Conservation (phyloP, 179 eudicot genomes). For the Nepenthes alata region DNA sequence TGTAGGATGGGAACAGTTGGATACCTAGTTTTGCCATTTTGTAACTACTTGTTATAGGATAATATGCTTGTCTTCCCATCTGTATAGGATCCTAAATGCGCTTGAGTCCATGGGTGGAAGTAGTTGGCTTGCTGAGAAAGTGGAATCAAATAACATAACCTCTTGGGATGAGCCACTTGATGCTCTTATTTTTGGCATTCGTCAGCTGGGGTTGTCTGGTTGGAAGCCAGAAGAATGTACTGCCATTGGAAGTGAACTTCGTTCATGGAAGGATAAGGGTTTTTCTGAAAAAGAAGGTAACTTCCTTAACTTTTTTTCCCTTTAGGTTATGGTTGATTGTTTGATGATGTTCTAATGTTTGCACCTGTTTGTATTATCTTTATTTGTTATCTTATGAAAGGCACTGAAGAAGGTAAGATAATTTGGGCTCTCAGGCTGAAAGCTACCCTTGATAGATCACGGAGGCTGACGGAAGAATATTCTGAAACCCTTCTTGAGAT, state of each 20-base stretch:
- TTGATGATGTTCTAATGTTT: background rate
- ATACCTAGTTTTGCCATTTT: background rate
- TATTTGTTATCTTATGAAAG: slow-evolving; percentile 26
- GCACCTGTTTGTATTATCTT: slow-evolving; percentile 5
- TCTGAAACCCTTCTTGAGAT: slow-evolving; percentile 80
- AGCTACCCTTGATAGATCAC: slow-evolving; percentile 89
- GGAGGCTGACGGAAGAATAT: slow-evolving; percentile 84
- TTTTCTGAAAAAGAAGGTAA: slow-evolving; percentile 68
- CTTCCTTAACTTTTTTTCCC: background rate
- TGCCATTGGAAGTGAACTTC: slow-evolving; percentile 65
- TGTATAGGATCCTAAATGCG: slow-evolving; percentile 60
- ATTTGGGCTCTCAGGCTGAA: slow-evolving; percentile 90
- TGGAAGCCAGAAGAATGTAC: slow-evolving; percentile 76
- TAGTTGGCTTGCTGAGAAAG: slow-evolving; percentile 50
- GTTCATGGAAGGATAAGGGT: slow-evolving; percentile 71
- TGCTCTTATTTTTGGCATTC: slow-evolving; percentile 55
- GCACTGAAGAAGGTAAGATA: slow-evolving; percentile 72
- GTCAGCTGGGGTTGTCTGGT: slow-evolving; percentile 75
- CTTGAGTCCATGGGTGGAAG: slow-evolving; percentile 79
- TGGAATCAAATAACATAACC: slow-evolving; percentile 36
- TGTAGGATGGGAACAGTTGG: too few relatives aligned
- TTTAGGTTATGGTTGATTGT: slow-evolving; percentile 2
- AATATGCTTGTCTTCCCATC: slow-evolving; percentile 2
- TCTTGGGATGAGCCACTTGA: slow-evolving; percentile 68
- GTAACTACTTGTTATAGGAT: background rate